Percentiles rank a stretch among this genome's conserved stretches.
Evolutionary conservation across 2,329 filamentous ascomycete species (phyloP).

Genomic region (Dissoconium aciculare): DNA sequence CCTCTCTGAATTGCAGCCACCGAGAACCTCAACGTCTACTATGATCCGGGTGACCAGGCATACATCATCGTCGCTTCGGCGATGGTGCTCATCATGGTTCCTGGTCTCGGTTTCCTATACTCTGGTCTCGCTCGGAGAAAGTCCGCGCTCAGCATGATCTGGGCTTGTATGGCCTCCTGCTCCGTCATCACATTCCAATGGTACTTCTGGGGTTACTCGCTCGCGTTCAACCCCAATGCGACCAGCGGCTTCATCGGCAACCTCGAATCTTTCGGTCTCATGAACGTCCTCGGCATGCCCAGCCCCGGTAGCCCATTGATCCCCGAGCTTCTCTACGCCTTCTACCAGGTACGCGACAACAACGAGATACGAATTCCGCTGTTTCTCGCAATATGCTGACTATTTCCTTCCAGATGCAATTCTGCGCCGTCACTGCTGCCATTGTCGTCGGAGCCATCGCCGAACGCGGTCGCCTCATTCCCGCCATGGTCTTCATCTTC

Average conservation of each 20-base stretch:
- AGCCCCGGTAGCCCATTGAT: constrained; percentile 79
- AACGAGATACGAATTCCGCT: neutral
- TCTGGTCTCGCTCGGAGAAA: constrained; percentile 95
- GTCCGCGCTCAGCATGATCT: constrained; percentile 91
- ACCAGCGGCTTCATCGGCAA: constrained; percentile 80
- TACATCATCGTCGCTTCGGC: constrained; percentile 81
- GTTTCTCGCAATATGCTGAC: neutral
- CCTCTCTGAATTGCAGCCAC: constrained; percentile 37
- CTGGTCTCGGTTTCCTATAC: constrained; percentile 93
- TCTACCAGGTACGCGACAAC: constrained; percentile 59
- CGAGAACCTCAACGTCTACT: constrained; percentile 94
- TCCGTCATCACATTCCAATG: constrained; percentile 92
- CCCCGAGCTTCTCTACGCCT: constrained; percentile 79
- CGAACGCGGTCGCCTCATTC: constrained; percentile 82
- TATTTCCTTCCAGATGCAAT: constrained; percentile 62
- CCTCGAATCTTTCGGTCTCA: constrained; percentile 74
- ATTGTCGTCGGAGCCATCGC: constrained; percentile 86
- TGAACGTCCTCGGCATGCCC: constrained; percentile 67
- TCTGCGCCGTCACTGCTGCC: constrained; percentile 80
- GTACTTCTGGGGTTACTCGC: constrained; percentile 98
- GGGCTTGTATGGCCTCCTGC: constrained; percentile 89
- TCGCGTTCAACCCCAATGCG: constrained; percentile 71
- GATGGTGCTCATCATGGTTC: constrained; percentile 94
- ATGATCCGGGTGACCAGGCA: constrained; percentile 75
- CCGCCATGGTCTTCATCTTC: constrained; percentile 89